Base-by-base conservation (phyloP, 768 basidiomycete species). In the Leccinum broughii region DNA sequence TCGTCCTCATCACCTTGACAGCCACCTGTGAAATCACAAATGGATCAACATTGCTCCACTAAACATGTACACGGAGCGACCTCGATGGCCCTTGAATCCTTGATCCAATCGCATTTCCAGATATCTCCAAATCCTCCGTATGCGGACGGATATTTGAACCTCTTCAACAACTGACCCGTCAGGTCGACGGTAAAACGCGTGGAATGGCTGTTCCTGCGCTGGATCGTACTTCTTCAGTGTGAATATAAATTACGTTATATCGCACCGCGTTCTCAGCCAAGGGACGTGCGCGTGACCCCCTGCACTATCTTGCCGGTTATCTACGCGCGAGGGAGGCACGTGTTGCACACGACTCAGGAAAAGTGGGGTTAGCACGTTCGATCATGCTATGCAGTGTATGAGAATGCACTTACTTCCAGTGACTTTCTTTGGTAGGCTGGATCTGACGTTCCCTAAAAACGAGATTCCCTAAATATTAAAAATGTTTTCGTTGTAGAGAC, bases 1-100 rank as follows among this genome's bases (percentile, higher is more conserved):
- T 68, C 13, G 64, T 69, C 55, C 70, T 61, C 37, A 69, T 61
- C n/a, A 68, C 65, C 35, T 71, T 71, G 22, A 71, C 70, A 4
- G 68, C 70, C 13, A 70, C 68, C 70, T 71, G 44, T n/a, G 15
- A 50, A 20, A 51, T 44, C 3, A 32, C n/a, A 2, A 34, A 26
- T 48, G 37, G 6, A 34, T 62, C 22, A 51, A 24, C 7, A 49
- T 20, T 32, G 14, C 17, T 4, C 8, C 17, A 15, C 14, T 3
- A 11, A 11, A 10, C 14, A 17, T 9, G 26, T 53, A n/a, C 9
- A 3, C 2, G 44, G 15, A 65, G 62, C 44, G 24, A 72, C 70
- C 63, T 70, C 60, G 51, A 68, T 59, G 15, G 49, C 52, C 26
- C 62, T 58, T 2, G 54, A 58, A 51, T 68, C 64, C 34, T 59